A percentile compares a stretch with the other conserved stretches of the same genome.
Evolutionary conservation across 441 rosid species (phyloP).

Genomic region (Bocquillonia castaneifolia): DNA sequence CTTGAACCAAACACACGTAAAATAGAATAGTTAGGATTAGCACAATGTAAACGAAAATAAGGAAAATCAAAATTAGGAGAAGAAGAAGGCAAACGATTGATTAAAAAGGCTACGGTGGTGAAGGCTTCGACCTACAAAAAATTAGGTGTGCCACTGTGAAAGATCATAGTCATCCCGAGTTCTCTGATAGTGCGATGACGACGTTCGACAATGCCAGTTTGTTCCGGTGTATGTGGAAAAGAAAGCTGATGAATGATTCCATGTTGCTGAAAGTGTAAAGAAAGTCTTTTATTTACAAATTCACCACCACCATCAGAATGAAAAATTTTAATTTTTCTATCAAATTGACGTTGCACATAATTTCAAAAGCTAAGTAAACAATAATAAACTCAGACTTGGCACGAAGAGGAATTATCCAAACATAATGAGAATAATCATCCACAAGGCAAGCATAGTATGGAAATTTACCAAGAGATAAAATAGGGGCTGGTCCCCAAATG

Average conservation of each 20-base stretch:
- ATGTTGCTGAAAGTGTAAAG: neutral
- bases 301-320: too few relatives aligned
- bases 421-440: conserved; percentile 12
- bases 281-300: neutral
- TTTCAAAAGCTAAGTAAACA: conserved; percentile 7
- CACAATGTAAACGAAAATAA: neutral
- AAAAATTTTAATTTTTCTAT: too few relatives aligned
- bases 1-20: neutral
- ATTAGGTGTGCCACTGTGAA: neutral
- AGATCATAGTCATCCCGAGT: conserved; percentile 9
- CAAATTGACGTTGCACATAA: neutral
- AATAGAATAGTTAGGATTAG: conserved; percentile 8
- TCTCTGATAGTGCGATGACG: neutral
- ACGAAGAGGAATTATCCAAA: conserved; percentile 12
- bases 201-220: conserved; percentile 7
- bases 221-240: conserved; percentile 1
- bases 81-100: conserved; percentile 10
- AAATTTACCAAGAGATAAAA: conserved; percentile 10
- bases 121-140: conserved; percentile 9
- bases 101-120: conserved; percentile 1
- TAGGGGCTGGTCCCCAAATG: neutral
- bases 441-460: neutral
- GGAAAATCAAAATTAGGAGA: neutral
- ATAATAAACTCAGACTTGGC: neutral
- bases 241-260: conserved; percentile 12